Evolutionary conservation across 2,329 filamentous ascomycete species (phyloP), one percentile per base, ranked within the genome.

Genomic region (Chrysoporthe cubensis): DNA sequence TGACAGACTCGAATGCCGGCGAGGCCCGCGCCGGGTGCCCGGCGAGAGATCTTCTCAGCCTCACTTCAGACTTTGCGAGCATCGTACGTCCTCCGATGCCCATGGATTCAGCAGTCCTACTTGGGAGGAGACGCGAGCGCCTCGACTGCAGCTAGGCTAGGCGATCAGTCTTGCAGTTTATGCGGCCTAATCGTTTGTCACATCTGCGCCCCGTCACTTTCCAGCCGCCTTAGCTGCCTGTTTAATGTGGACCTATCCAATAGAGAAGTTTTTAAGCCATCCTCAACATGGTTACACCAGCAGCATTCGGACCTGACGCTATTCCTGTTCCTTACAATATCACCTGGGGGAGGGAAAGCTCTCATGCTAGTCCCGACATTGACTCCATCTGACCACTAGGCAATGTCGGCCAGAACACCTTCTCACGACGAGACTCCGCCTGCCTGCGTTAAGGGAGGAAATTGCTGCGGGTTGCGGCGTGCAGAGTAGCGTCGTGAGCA

Each of bases 241-340:
- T 40, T 42, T 6, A 48, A 16, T 26, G 34, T 52, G 63, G 58
- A 16, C 21, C 34, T 59, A 2, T 52, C 62, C 66, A 68, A 66
- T 64, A 48, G 54, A 32, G 32, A 43, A 44, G 37, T 4, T 26
- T 50, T 37, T 40, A 26, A 34, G 46, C 37, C 57, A 60, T 21
- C 42, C 56, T 48, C 44, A 42, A 52, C 59, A 21, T 48, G 52
- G 62, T 34, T 48, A 21, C 46, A 61, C 44, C 46, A 67, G 42
- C 21, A 34, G 14, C 57, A 50, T 42, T 32, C 18, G 43, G 34
- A n/a, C 52, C 65, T 50, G 54, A 37, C 65, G 56, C 65, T 58
- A 67, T 52, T 43, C 63, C 62, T 67, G 54, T 70, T 68, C 66
- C 50, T 54, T 40, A 37, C 54, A 32, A 54, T 63, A 48, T 48